Percentiles rank a stretch among this genome's conserved stretches.
phyloP scores from a whole-genome alignment of 2,329 filamentous ascomycete genomes.

The Neonectria neomacrospora region DNA sequence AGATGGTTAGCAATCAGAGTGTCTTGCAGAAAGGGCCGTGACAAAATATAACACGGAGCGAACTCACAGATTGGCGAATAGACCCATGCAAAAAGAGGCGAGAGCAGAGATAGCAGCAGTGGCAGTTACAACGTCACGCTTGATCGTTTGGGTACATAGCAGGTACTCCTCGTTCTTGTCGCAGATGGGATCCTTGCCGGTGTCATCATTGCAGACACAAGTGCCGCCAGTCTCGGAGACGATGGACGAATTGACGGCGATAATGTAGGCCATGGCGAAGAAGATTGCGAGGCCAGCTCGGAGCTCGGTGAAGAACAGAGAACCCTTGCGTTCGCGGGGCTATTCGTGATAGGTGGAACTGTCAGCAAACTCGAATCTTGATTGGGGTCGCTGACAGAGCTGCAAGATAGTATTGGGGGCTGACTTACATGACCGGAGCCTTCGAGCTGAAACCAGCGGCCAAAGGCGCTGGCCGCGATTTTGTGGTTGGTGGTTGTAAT shows the following conservation, averaged over 20 bases:
- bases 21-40: background rate
- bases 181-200: slow-evolving; percentile 63
- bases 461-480: slow-evolving; percentile 73
- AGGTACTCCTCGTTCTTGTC: slow-evolving; percentile 66
- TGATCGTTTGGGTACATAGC: slow-evolving; percentile 72
- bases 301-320: slow-evolving; percentile 84
- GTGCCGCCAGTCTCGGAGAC: slow-evolving; percentile 76
- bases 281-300: slow-evolving; percentile 86
- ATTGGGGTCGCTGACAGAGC: background rate
- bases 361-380: slow-evolving; percentile 1
- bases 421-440: slow-evolving; percentile 81
- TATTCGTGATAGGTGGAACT: slow-evolving; percentile 45
- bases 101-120: slow-evolving; percentile 86
- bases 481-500: slow-evolving; percentile 62
- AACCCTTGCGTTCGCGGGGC: slow-evolving; percentile 77
- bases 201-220: slow-evolving; percentile 73
- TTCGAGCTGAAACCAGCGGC: slow-evolving; percentile 82
- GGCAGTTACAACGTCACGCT: slow-evolving; percentile 83
- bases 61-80: slow-evolving; percentile 78
- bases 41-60: background rate
- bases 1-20: slow-evolving; percentile 11
- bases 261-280: slow-evolving; percentile 70
- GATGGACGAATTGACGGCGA: slow-evolving; percentile 64
- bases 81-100: slow-evolving; percentile 83
- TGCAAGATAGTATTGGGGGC: background rate